Percentiles rank a stretch among this genome's conserved stretches.
These are phyloP conservation scores for Colletotrichum sp. DNA, from an alignment of 2,329 filamentous ascomycete genomes.

Conservation along the genomic window DNA sequence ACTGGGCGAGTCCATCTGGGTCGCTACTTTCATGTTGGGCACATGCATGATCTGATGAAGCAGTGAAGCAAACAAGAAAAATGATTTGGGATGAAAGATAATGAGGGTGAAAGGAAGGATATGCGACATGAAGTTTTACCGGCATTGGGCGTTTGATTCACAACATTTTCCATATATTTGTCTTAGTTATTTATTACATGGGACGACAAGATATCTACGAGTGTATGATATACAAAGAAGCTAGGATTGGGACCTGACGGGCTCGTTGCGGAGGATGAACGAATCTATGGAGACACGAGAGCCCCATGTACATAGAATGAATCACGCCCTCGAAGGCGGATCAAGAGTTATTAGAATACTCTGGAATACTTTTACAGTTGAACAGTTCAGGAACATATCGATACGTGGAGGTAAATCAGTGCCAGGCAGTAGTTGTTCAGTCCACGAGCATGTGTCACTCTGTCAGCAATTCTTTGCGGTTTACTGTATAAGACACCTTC, in stretches of 20 bases:
- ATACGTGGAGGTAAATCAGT: background rate
- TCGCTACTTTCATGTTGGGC: background rate
- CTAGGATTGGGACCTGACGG: background rate
- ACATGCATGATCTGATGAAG: background rate
- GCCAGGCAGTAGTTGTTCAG: rapidly evolving
- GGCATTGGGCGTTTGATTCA: background rate
- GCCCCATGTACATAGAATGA: background rate
- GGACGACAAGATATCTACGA: conserved; percentile 6
- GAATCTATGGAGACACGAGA: background rate
- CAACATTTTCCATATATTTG: conserved; percentile 1
- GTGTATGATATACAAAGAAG: conserved; percentile 4
- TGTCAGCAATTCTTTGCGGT: rapidly evolving
- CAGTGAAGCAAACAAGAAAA: background rate
- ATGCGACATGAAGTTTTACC: conserved; percentile 12
- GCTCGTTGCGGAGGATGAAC: background rate
- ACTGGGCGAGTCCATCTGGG: background rate
- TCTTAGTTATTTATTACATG: background rate
- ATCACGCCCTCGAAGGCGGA: background rate
- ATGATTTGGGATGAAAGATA: background rate
- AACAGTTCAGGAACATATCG: background rate
- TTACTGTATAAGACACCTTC: background rate
- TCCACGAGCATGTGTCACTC: rapidly evolving
- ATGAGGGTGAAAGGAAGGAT: background rate
- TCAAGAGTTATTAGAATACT: background rate
- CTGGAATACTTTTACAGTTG: background rate